phyloP scores from a whole-genome alignment of 225 moss, liverwort and hornwort genomes.

The Pleurozium schreberi region DNA sequence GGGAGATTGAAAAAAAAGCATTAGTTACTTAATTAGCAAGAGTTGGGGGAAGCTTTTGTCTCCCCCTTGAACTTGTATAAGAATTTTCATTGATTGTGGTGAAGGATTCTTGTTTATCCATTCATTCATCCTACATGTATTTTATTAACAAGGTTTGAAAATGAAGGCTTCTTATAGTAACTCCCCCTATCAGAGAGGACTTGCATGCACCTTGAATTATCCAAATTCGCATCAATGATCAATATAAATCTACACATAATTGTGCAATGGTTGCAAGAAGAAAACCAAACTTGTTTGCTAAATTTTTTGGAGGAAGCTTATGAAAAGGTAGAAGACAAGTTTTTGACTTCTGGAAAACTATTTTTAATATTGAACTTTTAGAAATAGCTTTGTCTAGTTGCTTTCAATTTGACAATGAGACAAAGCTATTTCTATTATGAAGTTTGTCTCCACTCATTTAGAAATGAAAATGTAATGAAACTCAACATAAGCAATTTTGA shows the following conservation, averaged over 20 bases:
- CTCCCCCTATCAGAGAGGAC: background rate
- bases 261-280: background rate
- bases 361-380: background rate
- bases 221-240: background rate
- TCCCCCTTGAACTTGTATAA: rapidly evolving
- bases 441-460: background rate
- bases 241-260: background rate
- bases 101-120: background rate
- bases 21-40: background rate
- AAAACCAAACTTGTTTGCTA: rapidly evolving
- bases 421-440: background rate
- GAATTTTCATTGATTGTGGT: background rate
- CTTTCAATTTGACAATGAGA: background rate
- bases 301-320: background rate
- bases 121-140: background rate
- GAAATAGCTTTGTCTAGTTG: no score
- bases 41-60: rapidly evolving
- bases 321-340: rapidly evolving
- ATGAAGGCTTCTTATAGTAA: background rate
- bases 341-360: background rate
- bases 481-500: background rate
- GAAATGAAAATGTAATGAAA: background rate
- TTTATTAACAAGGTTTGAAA: background rate
- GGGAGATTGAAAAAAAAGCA: no score
- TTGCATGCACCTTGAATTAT: background rate